Evolutionary conservation across 306 rosid genomes (phyloP), one percentile per base, ranked within the genome.

Genomic region (Dalbergia oliveri): DNA sequence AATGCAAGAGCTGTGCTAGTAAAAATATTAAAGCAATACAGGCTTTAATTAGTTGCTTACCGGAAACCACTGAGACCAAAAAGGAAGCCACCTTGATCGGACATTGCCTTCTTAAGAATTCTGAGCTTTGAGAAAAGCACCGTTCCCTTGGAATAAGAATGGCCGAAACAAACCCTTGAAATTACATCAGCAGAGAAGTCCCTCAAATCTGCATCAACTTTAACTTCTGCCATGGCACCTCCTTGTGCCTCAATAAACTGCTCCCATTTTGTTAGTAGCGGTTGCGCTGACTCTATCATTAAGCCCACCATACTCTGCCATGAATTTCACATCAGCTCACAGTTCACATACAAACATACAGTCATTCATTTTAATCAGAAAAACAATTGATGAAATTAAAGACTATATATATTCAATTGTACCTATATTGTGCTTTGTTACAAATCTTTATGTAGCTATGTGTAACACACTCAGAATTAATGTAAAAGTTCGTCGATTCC

Each of bases 81-180:
- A 9, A 91, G 94, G 81, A 93, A 89, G 77, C 87, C 87, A 61
- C 82, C 80, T 57, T 83, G 88, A 33, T 84, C 72, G 19, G 90
- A 83, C 72, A 95, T 75, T 60, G 85, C 76, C 62, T 84, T 87
- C 70, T 93, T 94, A 2, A 95, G 86, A 73, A 66, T 85, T 77
- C 98, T 90, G 50, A 95, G 96, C 88, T 95, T 95, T 14, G 87
- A 77, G 87, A 95, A 95, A 33, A 93, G 91, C 62, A 87, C 79
- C 23, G 89, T 90, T 73, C 98, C 99, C 33, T 87, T 87, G 14
- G 77, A 78, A 37, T 88, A 93, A 56, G 92, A 93, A 84, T 91
- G 91, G 13, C 99, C 99, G 66, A 95, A 95, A 75, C 97, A 95
- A 67, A 92, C 92, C 87, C 94, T 90, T 58, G 99, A 89, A 68